Evolutionary conservation across 2,329 filamentous ascomycete species (phyloP).

Genomic region (Metarhizium humberi): DNA sequence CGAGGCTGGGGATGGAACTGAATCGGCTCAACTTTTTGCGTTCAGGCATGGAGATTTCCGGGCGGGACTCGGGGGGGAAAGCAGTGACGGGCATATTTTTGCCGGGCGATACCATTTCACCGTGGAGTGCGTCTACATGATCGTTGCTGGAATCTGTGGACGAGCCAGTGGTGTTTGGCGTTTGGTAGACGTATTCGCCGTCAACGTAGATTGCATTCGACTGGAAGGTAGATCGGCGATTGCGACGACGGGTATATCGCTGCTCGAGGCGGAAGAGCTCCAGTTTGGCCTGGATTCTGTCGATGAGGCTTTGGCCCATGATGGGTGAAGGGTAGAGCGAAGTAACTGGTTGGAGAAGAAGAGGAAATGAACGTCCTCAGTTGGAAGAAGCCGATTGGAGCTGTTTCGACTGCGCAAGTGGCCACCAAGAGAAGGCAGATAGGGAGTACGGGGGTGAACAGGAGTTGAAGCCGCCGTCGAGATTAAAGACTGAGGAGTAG

Average conservation of each 20-base stretch:
- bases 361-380: not conserved
- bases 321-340: conserved; percentile 11
- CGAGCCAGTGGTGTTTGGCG: conserved; percentile 48
- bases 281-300: conserved; percentile 58
- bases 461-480: no score
- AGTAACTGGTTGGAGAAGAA: not conserved
- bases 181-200: conserved; percentile 85
- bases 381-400: not conserved
- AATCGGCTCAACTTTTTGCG: conserved; percentile 46
- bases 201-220: conserved; percentile 89
- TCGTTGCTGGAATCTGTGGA: conserved; percentile 35
- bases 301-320: conserved; percentile 45
- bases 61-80: conserved; percentile 14
- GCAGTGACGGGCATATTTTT: conserved; percentile 8
- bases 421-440: not conserved
- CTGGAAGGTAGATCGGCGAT: conserved; percentile 79
- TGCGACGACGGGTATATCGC: conserved; percentile 81
- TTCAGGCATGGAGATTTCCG: conserved; percentile 18
- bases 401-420: not conserved
- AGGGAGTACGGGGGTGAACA: no score
- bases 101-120: conserved; percentile 19
- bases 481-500: no score
- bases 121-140: conserved; percentile 27
- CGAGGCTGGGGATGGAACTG: conserved; percentile 47
- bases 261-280: conserved; percentile 94